Base-by-base conservation (phyloP, 75 land plant genomes). In the Chamaecyparis obtusa region DNA sequence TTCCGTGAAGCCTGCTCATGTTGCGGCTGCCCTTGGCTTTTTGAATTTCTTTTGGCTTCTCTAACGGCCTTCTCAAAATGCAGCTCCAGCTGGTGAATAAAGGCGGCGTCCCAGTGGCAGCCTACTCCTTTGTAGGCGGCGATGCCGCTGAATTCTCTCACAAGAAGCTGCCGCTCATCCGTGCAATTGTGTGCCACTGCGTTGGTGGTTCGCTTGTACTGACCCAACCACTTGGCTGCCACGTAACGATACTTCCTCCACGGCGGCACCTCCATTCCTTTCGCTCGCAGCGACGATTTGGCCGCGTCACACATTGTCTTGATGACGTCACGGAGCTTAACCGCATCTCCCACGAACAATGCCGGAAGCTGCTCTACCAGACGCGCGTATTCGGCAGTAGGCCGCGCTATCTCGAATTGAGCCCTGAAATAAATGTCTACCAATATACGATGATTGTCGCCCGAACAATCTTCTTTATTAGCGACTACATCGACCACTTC, bases 171-270 rank as follows among this genome's bases (percentile, higher is more conserved):
- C 55, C 16, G 55, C 55, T 51, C 55, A 51, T 51, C 55, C 3
- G 13, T 51, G 55, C 55, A 14, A 39, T 39, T 39, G 41, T 39
- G 41, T 51, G 55, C 55, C 2, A 14, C 55, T 14, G 55, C 55
- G 13, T 11, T 13, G 15, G 91, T 90, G 0, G 90, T 90, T 9
- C 92, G 37, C 88, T 75, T 72, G 81, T 89, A 89, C 15, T 85
- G 36, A 13, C 84, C 87, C 24, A 92, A 78, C 96, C 96, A 95
- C 85, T 95, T 95, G 83, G 94, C 90, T n/a, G 84, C 85, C 92
- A 94, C 88, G 90, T 93, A 94, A 77, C 90, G 87, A 39, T 86
- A 91, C 71, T 87, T 93, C 84, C 93, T 76, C 96, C 95, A 94
- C 9, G 95, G 95, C 30, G 92, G 96, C 85, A 94, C 86, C 44